These are phyloP conservation scores for Penicillium paneum DNA, from an alignment of 2,329 filamentous ascomycete genomes.

Conservation along the genomic window DNA sequence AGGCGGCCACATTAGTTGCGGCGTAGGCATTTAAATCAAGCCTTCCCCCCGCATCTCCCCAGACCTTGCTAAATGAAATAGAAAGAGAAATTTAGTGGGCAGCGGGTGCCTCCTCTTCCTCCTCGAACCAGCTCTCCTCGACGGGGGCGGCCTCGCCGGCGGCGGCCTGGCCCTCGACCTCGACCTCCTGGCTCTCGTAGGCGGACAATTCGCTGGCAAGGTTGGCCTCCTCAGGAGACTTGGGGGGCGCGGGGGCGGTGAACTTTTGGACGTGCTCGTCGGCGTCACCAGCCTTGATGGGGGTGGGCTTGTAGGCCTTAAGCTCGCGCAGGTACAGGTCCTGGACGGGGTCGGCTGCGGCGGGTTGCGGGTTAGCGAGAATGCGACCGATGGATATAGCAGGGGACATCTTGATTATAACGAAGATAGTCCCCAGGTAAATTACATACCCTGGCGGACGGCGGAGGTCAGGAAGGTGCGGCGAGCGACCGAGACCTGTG, in stretches of 20 bases:
- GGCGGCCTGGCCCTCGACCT: slow-evolving; percentile 82
- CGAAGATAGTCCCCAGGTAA: slow-evolving; percentile 11
- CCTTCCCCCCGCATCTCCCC: slow-evolving; percentile 27
- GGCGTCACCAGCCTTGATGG: slow-evolving; percentile 79
- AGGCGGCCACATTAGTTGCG: slow-evolving; percentile 18
- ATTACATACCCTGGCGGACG: slow-evolving; percentile 58
- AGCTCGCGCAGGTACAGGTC: slow-evolving; percentile 96
- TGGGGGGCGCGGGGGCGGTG: slow-evolving; percentile 71
- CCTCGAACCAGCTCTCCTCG: slow-evolving; percentile 78
- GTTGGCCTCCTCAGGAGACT: slow-evolving; percentile 89
- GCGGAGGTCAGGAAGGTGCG: slow-evolving; percentile 63
- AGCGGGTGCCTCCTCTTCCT: slow-evolving; percentile 56
- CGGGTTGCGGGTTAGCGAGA: slow-evolving; percentile 21
- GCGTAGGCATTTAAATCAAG: slow-evolving; percentile 21
- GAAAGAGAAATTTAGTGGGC: slow-evolving; percentile 40
- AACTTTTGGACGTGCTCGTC: slow-evolving; percentile 92
- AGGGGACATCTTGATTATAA: not conserved
- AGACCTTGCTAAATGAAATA: slow-evolving; percentile 27
- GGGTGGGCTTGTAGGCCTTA: slow-evolving; percentile 85
- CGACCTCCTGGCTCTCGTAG: slow-evolving; percentile 91
- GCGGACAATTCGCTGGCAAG: slow-evolving; percentile 87
- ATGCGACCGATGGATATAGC: not conserved
- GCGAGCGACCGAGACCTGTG: slow-evolving; percentile 55
- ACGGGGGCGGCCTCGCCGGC: slow-evolving; percentile 59
- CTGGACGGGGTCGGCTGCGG: slow-evolving; percentile 88